Evolutionary conservation across 345 rosid genomes (phyloP), one percentile per base, ranked within the genome.

Genomic region (Heritiera fomes): DNA sequence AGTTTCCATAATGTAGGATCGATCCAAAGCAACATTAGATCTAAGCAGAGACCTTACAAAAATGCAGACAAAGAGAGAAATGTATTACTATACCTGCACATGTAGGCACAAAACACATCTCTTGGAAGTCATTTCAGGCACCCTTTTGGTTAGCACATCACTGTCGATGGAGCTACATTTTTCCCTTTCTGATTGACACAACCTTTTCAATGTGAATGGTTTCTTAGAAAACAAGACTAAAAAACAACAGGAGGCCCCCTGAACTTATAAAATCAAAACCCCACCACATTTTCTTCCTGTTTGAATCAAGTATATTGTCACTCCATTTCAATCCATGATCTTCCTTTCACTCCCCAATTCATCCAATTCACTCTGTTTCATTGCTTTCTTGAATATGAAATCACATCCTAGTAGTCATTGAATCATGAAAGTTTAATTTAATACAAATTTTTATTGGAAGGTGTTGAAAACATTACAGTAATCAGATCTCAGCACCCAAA

Each of bases 101-200:
- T 71, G 71, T 56, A 71, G 71, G 80, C 75, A 77, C 79, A 34
- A 52, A 72, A 67, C 47, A 71, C 53, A 62, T 53, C 45, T 45
- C 13, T 49, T 50, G 41, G 11, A 40, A 60, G 82, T 45, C 82
- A 79, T 32, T 78, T 83, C 45, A 52, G 52, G 59, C 75, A 41
- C 52, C 18, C 69, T 65, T 41, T 7, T 82, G 62, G 75, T 66
- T 71, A 65, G 12, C 8, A 66, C 40, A 46, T 81, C 84, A 38
- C 64, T 45, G 67, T 81, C 80, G 23, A 38, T 62, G 1, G 66
- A n/a, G 8, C 14, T 2, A 23, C 64, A 23, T 1, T 60, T 30
- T 30, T 0, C 14, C 45, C n/a, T 34, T 32, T 13, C 2, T 63
- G 45, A 63, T 63, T 64, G 20, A 15, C 13, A 43, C 0, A 66